Conservation (phyloP, 2,329 filamentous ascomycete genomes). For the Phyllosticta capitalensis region DNA sequence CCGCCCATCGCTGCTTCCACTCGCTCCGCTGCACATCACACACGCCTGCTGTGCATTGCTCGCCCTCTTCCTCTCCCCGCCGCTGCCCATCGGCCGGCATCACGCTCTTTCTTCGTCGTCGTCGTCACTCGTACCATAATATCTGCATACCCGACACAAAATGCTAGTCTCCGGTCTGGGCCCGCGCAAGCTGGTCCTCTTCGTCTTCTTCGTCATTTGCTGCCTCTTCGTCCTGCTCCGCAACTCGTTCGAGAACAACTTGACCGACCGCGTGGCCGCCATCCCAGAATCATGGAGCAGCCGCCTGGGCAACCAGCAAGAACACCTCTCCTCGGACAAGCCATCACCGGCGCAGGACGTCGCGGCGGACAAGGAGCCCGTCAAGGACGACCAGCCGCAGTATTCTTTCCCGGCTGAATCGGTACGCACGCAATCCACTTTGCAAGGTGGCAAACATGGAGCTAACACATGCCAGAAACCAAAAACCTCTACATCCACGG, state of each 20-base stretch:
- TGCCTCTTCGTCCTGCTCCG: conserved; percentile 9
- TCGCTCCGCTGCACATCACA: background rate
- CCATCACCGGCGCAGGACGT: conserved; percentile 9
- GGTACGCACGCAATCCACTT: background rate
- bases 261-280: conserved; percentile 3
- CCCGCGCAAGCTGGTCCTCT: conserved; percentile 12
- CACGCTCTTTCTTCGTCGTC: background rate
- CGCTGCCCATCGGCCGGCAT: conserved; percentile 6
- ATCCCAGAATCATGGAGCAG: conserved; percentile 1
- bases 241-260: conserved; percentile 7
- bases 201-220: conserved; percentile 13
- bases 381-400: conserved; percentile 5
- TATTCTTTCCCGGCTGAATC: conserved; percentile 6
- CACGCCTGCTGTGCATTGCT: background rate
- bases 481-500: conserved; percentile 5
- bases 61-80: background rate
- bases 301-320: conserved; percentile 5
- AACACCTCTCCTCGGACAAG: conserved; percentile 1
- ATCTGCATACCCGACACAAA: background rate
- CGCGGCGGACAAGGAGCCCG: background rate
- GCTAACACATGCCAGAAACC: background rate
- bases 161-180: conserved; percentile 11
- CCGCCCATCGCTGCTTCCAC: background rate
- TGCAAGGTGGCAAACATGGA: background rate
- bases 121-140: background rate